These are phyloP conservation scores for Patellaria atrata DNA, from an alignment of 495 filamentous ascomycete species.

Conservation along the genomic window DNA sequence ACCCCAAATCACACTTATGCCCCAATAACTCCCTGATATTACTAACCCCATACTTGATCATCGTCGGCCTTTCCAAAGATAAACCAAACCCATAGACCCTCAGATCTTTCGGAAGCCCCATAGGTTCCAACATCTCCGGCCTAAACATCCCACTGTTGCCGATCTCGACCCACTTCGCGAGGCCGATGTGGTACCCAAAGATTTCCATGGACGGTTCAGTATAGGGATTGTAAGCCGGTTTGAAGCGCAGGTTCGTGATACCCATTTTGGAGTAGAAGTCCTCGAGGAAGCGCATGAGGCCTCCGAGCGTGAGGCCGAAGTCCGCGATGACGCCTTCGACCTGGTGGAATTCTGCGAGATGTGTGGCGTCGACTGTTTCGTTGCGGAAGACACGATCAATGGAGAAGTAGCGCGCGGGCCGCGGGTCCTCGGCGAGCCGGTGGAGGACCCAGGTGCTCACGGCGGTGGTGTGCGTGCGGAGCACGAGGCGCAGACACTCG, in stretches of 20 bases:
- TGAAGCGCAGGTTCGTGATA: slow-evolving; percentile 75
- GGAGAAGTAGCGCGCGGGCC: slow-evolving; percentile 84
- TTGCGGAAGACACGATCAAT: slow-evolving; percentile 96
- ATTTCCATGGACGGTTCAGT: slow-evolving; percentile 98
- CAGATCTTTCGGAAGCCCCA: slow-evolving; percentile 81
- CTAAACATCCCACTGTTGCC: slow-evolving; percentile 98
- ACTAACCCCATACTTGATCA: slow-evolving; percentile 63
- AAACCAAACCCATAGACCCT: slow-evolving; percentile 83
- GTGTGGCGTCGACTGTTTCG: slow-evolving; percentile 90
- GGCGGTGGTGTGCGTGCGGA: slow-evolving; percentile 92
- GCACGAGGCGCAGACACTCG: slow-evolving; percentile 78
- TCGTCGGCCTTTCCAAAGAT: slow-evolving; percentile 84
- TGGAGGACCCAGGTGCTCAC: slow-evolving; percentile 78
- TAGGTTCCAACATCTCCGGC: slow-evolving; percentile 84
- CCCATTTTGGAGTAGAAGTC: slow-evolving; percentile 96
- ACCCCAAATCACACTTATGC: slow-evolving; percentile 29
- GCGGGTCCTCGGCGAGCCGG: slow-evolving; percentile 66
- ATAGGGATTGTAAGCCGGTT: slow-evolving; percentile 96
- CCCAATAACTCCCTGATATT: slow-evolving; percentile 32
- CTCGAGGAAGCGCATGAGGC: slow-evolving; percentile 91
- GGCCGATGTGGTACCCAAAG: slow-evolving; percentile 79
- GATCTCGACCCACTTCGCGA: slow-evolving; percentile 89
- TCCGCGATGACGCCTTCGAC: slow-evolving; percentile 97
- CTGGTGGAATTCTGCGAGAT: slow-evolving; percentile 97
- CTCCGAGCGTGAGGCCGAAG: slow-evolving; percentile 77